Conservation (phyloP, 305 asterid species). For the Lippia alba region DNA sequence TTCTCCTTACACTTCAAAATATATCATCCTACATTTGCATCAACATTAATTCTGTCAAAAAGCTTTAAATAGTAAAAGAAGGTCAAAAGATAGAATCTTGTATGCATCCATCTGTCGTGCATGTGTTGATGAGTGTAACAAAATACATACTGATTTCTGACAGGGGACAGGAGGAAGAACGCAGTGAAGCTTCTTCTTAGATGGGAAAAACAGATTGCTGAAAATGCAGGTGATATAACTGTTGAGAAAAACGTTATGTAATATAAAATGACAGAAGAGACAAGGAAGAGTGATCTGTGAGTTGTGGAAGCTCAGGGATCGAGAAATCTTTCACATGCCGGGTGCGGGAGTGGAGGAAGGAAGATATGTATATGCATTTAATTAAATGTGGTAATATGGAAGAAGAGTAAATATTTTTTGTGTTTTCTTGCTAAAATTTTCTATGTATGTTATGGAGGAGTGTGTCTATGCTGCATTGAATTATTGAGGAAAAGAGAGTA, state of each 20-base stretch:
- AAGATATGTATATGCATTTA: too few relatives aligned
- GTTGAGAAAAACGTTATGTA: not conserved
- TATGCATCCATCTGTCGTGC: not conserved
- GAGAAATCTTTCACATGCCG: slow-evolving; percentile 65
- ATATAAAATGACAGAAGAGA: not conserved
- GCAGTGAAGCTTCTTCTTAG: slow-evolving; percentile 40
- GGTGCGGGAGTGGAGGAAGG: slow-evolving; percentile 34
- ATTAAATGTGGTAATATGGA: too few relatives aligned
- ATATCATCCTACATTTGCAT: slow-evolving; percentile 33
- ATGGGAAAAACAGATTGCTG: not conserved
- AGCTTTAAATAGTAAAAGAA: not conserved
- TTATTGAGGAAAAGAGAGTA: slow-evolving; percentile 34
- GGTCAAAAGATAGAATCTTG: not conserved
- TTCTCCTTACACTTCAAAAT: slow-evolving; percentile 13
- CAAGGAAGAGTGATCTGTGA: not conserved
- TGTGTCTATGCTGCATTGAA: not conserved
- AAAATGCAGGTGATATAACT: slow-evolving; percentile 1
- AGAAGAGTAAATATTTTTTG: too few relatives aligned
- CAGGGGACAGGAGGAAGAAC: slow-evolving; percentile 30
- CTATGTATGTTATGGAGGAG: too few relatives aligned
- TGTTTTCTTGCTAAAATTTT: too few relatives aligned
- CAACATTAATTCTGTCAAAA: too few relatives aligned
- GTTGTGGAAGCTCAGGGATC: slow-evolving; percentile 44
- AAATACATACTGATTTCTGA: slow-evolving; percentile 38
- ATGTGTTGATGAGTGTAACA: slow-evolving; percentile 12